These are phyloP conservation scores for Aspergillus alliaceus DNA, from an alignment of 2,329 filamentous ascomycete genomes.

Conservation along the genomic window DNA sequence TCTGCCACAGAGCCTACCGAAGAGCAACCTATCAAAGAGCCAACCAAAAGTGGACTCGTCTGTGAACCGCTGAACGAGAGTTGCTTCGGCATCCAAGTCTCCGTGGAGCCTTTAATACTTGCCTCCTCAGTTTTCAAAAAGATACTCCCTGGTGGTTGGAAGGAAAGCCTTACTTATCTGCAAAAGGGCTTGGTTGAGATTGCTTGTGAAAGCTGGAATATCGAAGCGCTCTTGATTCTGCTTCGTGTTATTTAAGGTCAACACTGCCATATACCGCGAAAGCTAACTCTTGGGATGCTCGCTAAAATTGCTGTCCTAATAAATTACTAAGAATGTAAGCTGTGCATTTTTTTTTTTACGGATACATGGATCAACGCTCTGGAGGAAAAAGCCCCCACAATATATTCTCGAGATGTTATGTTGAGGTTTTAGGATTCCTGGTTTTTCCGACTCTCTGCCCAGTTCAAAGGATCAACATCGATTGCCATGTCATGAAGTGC, in stretches of 20 bases:
- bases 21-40: too few species aligned
- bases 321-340: constrained; percentile 5
- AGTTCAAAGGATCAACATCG: constrained; percentile 18
- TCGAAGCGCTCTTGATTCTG: constrained; percentile 9
- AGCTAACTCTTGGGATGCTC: constrained; percentile 7
- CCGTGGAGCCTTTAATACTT: constrained; percentile 19
- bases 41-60: too few species aligned
- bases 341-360: background rate
- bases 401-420: constrained; percentile 6
- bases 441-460: constrained; percentile 15
- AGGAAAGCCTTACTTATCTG: constrained; percentile 5
- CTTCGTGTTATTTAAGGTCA: constrained; percentile 12
- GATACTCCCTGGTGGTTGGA: constrained; percentile 9
- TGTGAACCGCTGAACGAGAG: background rate
- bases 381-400: background rate
- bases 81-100: constrained; percentile 6
- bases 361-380: background rate
- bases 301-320: constrained; percentile 3
- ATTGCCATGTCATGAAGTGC: constrained; percentile 16
- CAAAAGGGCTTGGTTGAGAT: constrained; percentile 10
- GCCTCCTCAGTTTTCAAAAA: constrained; percentile 15
- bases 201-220: constrained; percentile 9
- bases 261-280: constrained; percentile 2
- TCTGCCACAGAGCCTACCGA: background rate
- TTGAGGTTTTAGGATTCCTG: constrained; percentile 16